phyloP scores from a whole-genome alignment of 2,329 filamentous ascomycete genomes.

The Leptosphaerulina australis region DNA sequence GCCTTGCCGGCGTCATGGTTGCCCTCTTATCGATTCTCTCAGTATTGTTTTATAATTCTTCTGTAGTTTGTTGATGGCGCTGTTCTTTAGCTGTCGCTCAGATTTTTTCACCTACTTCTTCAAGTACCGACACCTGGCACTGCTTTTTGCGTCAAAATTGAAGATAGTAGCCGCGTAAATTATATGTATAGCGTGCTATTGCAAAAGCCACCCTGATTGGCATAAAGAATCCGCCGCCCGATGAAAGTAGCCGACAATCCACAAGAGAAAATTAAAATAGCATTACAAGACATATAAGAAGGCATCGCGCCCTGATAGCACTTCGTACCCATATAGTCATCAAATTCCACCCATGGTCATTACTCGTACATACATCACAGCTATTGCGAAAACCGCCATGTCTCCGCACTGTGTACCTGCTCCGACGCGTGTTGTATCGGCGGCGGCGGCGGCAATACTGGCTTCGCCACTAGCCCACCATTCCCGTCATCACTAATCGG shows the following conservation, averaged over 20 bases:
- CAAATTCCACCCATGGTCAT: neutral
- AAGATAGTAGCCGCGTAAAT: neutral
- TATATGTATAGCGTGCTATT: neutral
- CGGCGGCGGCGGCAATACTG: slow-evolving; percentile 4
- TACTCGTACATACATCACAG: slow-evolving; percentile 3
- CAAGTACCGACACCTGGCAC: too few species aligned
- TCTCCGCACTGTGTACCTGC: slow-evolving; percentile 37
- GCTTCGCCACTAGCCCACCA: slow-evolving; percentile 10
- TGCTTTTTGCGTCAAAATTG: too few species aligned
- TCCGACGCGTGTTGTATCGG: slow-evolving; percentile 9
- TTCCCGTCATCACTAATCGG: slow-evolving; percentile 45
- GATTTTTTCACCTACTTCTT: too few species aligned
- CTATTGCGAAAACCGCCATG: slow-evolving; percentile 35
- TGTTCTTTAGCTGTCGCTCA: too few species aligned
- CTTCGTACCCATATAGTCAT: slow-evolving; percentile 11
- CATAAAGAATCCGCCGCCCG: neutral
- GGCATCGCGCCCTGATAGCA: neutral
- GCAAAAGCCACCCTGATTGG: neutral
- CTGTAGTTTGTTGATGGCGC: too few species aligned
- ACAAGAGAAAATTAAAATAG: neutral
- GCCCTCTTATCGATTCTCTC: too few species aligned
- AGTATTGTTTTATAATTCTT: too few species aligned
- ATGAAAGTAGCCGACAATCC: too few species aligned
- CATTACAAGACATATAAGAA: neutral
- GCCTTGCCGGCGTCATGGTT: too few species aligned